Conservation (phyloP, 768 basidiomycete genomes). For the Rhodotorula paludigena region DNA sequence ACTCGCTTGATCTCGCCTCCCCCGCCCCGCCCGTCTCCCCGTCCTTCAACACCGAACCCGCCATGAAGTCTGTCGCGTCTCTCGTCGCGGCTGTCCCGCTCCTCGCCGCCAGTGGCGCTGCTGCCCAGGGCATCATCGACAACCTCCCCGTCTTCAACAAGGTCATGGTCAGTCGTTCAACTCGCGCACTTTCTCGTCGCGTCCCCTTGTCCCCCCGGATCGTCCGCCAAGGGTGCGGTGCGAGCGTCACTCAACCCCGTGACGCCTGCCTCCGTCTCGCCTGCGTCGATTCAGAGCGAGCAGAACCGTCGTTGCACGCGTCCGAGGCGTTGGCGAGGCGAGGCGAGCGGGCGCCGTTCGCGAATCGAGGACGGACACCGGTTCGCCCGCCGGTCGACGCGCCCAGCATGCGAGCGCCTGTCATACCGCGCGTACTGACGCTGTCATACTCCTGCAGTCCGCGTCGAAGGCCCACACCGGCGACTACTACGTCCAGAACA, state of each 20-base stretch:
- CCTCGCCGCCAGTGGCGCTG: background rate
- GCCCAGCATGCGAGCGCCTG: too few species aligned
- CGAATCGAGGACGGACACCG: too few species aligned
- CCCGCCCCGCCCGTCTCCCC: background rate
- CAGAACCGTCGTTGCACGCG: too few species aligned
- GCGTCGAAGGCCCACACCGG: background rate
- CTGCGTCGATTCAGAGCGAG: too few species aligned
- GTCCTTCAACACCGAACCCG: background rate
- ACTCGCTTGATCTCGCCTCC: background rate
- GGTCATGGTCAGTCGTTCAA: slow-evolving; percentile 15
- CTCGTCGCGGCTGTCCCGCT: background rate
- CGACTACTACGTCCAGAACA: slow-evolving; percentile 32
- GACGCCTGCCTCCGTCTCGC: too few species aligned
- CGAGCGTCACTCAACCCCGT: too few species aligned
- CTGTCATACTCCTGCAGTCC: background rate
- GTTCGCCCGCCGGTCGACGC: too few species aligned
- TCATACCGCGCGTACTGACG: background rate
- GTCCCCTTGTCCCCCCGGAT: too few species aligned
- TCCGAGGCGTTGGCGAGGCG: too few species aligned
- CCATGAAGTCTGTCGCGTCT: slow-evolving; percentile 2
- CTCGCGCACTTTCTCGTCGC: too few species aligned
- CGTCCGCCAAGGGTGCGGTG: too few species aligned
- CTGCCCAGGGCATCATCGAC: slow-evolving; percentile 20
- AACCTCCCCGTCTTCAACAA: slow-evolving; percentile 8
- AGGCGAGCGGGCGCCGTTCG: too few species aligned